These are phyloP conservation scores for Daucus carota DNA, from an alignment of 129 eudicot genomes.

Conservation along the genomic window DNA sequence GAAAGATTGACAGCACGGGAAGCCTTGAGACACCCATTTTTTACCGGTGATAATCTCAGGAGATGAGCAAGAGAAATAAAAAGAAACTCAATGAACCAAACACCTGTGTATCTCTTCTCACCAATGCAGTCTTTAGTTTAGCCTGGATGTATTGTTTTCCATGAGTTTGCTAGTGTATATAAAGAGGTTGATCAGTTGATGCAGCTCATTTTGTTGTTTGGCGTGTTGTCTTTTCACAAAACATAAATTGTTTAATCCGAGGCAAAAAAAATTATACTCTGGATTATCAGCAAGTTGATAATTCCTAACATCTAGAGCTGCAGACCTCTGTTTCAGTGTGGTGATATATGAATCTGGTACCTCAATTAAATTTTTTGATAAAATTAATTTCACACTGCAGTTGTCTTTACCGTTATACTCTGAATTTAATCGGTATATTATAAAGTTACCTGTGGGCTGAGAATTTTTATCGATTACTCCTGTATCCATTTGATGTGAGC, in stretches of 20 bases:
- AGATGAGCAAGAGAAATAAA: conserved; percentile 11
- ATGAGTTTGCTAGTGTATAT: background rate
- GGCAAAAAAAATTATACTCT: background rate
- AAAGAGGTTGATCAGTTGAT: background rate
- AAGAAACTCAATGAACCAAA: background rate
- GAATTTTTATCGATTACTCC: no score
- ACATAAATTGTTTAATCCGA: background rate
- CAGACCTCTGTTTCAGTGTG: background rate
- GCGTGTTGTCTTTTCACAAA: background rate
- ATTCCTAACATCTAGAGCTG: background rate
- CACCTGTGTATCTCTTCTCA: background rate
- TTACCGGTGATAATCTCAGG: conserved; percentile 52
- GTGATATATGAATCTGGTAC: no score
- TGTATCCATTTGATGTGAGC: no score
- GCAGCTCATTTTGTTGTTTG: background rate
- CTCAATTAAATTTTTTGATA: no score
- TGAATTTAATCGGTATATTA: no score
- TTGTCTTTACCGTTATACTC: no score
- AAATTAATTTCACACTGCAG: no score
- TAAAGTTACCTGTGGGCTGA: no score
- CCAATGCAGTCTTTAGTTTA: background rate
- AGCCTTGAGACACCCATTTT: conserved; percentile 74
- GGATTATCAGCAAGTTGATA: background rate
- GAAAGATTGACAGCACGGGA: conserved; percentile 69
- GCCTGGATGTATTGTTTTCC: background rate